Conservation (phyloP, 2,329 filamentous ascomycete genomes). For the Colletotrichum spinosum region DNA sequence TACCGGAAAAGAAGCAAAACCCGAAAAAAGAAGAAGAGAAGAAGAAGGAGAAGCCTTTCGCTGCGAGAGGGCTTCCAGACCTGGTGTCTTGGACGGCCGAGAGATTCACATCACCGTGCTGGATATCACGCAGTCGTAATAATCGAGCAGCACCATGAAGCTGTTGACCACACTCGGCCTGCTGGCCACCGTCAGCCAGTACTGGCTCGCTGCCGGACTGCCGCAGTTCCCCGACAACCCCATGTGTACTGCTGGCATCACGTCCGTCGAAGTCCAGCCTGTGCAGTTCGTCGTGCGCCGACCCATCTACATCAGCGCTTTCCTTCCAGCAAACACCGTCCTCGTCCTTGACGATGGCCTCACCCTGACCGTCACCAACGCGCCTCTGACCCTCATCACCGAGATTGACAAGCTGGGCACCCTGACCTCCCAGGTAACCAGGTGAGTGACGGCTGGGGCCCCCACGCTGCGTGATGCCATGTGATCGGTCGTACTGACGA, state of each 20-base stretch:
- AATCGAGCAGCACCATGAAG: slow-evolving; percentile 27
- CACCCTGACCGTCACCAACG: slow-evolving; percentile 33
- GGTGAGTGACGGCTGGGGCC: slow-evolving; percentile 1
- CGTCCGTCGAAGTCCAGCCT: slow-evolving; percentile 35
- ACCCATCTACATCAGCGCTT: slow-evolving; percentile 37
- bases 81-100: slow-evolving; percentile 32
- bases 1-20: not conserved
- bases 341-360: slow-evolving; percentile 33
- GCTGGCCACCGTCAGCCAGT: slow-evolving; percentile 25
- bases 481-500: not conserved
- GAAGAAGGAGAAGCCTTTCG: slow-evolving; percentile 9
- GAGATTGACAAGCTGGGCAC: slow-evolving; percentile 34
- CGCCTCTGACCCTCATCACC: slow-evolving; percentile 30
- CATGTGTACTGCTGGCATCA: slow-evolving; percentile 34
- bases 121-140: slow-evolving; percentile 22
- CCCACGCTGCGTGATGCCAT: not conserved
- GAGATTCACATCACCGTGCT: slow-evolving; percentile 24
- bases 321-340: slow-evolving; percentile 28
- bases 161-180: slow-evolving; percentile 9
- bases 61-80: slow-evolving; percentile 30
- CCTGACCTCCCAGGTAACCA: slow-evolving; percentile 21
- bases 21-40: not conserved
- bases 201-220: slow-evolving; percentile 27
- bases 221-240: slow-evolving; percentile 34
- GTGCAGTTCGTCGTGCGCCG: slow-evolving; percentile 32